Percentiles rank a stretch among this genome's conserved stretches.
phyloP scores from a whole-genome alignment of 768 basidiomycete species.

The Hygrophorus pudorinus region DNA sequence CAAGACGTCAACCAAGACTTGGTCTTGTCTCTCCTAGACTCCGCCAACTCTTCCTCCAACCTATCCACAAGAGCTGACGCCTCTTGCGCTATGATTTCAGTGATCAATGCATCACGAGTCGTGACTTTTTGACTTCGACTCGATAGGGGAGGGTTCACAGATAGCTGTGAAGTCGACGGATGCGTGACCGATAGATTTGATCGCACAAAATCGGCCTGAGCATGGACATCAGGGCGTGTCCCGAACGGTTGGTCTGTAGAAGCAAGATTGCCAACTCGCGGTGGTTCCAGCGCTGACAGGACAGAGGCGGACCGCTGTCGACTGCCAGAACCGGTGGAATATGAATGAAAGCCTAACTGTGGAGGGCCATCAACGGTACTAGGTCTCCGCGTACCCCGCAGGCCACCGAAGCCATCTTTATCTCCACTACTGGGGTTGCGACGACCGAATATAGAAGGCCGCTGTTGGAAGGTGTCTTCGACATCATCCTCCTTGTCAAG shows the following conservation, averaged over 20 bases:
- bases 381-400: constrained; percentile 16
- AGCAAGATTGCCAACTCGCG: constrained; percentile 18
- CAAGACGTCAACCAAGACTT: constrained; percentile 58
- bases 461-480: constrained; percentile 31
- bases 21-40: constrained; percentile 32
- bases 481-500: constrained; percentile 30
- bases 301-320: constrained; percentile 25
- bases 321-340: constrained; percentile 18
- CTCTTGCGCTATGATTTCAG: constrained; percentile 66
- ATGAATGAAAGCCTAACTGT: constrained; percentile 19
- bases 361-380: constrained; percentile 18
- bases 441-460: constrained; percentile 29
- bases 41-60: constrained; percentile 44
- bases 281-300: constrained; percentile 24
- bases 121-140: constrained; percentile 35
- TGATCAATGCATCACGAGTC: constrained; percentile 51
- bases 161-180: constrained; percentile 25
- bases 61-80: constrained; percentile 43
- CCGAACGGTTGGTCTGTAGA: constrained; percentile 26
- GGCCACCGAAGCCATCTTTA: constrained; percentile 8
- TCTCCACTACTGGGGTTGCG: constrained; percentile 28
- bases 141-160: constrained; percentile 18
- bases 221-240: constrained; percentile 32
- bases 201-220: constrained; percentile 32
- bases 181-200: constrained; percentile 13